phyloP scores from a whole-genome alignment of 441 rosid genomes.

The Jatropha multifida region DNA sequence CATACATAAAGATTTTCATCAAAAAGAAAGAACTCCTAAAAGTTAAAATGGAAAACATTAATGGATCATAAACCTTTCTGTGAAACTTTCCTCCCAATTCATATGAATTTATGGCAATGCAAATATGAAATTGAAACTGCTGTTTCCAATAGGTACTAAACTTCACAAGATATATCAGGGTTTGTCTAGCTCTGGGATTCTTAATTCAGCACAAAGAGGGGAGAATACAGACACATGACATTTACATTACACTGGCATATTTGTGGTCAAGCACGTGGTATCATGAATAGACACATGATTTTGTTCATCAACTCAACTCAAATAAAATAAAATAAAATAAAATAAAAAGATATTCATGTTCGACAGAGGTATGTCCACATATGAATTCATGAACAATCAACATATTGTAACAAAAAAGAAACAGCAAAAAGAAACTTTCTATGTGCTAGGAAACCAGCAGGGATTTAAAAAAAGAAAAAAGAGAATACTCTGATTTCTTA shows the following conservation, averaged over 20 bases:
- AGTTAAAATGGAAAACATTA: not conserved
- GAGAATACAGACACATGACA: not conserved
- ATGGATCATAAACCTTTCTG: not conserved
- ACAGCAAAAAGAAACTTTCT: not conserved
- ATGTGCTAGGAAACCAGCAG: not conserved
- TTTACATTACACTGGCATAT: not conserved
- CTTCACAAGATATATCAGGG: not conserved
- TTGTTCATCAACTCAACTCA: not conserved
- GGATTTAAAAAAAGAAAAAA: not conserved
- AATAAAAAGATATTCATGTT: not conserved
- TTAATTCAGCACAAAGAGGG: not conserved
- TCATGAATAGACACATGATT: not conserved
- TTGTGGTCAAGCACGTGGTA: not conserved
- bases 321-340: not conserved
- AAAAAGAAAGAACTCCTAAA: too few species aligned
- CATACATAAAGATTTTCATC: not conserved
- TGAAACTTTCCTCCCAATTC: constrained; percentile 1
- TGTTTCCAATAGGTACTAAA: not conserved
- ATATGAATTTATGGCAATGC: not conserved
- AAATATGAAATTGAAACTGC: not conserved
- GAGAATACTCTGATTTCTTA: not conserved
- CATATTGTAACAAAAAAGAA: not conserved
- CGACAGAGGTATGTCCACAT: not conserved
- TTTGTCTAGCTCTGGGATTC: not conserved
- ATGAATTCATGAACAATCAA: not conserved